Conservation (phyloP, 352 stramenopile species). For the Pythium aquatile region DNA sequence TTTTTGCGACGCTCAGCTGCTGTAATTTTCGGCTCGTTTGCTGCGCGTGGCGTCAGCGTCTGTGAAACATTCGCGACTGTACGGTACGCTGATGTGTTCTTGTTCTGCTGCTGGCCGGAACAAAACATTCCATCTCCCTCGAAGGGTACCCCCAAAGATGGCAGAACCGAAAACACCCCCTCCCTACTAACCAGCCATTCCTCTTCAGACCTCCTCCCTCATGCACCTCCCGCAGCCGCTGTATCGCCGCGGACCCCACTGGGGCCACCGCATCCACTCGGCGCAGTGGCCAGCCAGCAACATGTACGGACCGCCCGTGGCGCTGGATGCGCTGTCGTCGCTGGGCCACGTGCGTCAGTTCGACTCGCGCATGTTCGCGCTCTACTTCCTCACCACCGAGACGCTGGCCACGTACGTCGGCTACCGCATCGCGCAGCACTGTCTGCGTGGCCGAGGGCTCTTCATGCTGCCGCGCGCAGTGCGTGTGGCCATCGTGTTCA, state of each 20-base stretch:
- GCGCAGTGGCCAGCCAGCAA: conserved; percentile 33
- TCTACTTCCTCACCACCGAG: conserved; percentile 80
- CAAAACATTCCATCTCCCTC: conserved; percentile 12
- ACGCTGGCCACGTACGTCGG: conserved; percentile 72
- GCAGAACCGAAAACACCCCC: conserved; percentile 2
- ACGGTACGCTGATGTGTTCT: not conserved
- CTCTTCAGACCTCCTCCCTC: not conserved
- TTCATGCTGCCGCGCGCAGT: conserved; percentile 56
- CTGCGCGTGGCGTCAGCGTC: not conserved
- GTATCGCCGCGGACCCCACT: conserved; percentile 59
- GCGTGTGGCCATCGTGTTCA: conserved; percentile 65
- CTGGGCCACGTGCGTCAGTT: conserved; percentile 42
- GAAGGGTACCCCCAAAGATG: not conserved
- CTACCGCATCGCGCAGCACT: conserved; percentile 81
- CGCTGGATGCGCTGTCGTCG: conserved; percentile 33
- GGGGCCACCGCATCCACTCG: conserved; percentile 39
- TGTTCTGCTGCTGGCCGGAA: conserved; percentile 7
- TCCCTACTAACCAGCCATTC: not conserved
- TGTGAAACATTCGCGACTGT: conserved; percentile 4
- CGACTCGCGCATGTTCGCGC: conserved; percentile 70
- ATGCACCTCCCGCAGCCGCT: conserved; percentile 38
- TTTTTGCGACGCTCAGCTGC: conserved; percentile 14
- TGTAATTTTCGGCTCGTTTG: conserved; percentile 2
- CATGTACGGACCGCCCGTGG: conserved; percentile 45
- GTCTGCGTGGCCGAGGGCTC: conserved; percentile 63